phyloP scores from a whole-genome alignment of 1,284 basidiomycete genomes.

The Trametes versicolor region DNA sequence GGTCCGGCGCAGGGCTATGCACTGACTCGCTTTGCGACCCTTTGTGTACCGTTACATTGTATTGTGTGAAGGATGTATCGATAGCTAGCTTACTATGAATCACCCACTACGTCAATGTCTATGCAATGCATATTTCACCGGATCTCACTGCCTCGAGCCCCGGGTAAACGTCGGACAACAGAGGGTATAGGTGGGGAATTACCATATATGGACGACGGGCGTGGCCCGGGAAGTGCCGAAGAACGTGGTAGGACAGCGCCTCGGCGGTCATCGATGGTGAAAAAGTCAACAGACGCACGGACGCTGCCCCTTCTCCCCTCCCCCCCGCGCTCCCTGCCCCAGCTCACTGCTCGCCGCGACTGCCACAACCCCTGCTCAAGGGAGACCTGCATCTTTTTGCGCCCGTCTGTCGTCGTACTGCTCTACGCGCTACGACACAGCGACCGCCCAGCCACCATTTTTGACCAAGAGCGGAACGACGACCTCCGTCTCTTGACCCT shows the following conservation, averaged over 20 bases:
- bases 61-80: slow-evolving; percentile 1
- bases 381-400: slow-evolving; percentile 25
- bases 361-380: slow-evolving; percentile 26
- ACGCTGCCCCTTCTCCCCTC: slow-evolving; percentile 12
- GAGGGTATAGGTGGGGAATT: slow-evolving; percentile 6
- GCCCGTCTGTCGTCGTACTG: slow-evolving; percentile 49
- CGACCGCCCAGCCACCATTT: slow-evolving; percentile 62
- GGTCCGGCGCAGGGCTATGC: background rate
- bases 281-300: slow-evolving; percentile 28
- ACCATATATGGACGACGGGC: slow-evolving; percentile 17
- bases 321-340: slow-evolving; percentile 18
- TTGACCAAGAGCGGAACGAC: slow-evolving; percentile 77
- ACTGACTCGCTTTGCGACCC: background rate
- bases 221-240: slow-evolving; percentile 29
- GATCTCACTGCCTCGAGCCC: slow-evolving; percentile 5
- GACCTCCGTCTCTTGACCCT: slow-evolving; percentile 86
- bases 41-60: background rate
- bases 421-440: slow-evolving; percentile 49
- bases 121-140: slow-evolving; percentile 6
- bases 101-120: background rate
- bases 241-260: slow-evolving; percentile 31
- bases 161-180: slow-evolving; percentile 24
- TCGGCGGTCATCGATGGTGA: slow-evolving; percentile 38
- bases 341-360: slow-evolving; percentile 5
- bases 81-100: background rate